phyloP scores from a whole-genome alignment of 176 grass and related monocot genomes.

The Cocos nucifera region DNA sequence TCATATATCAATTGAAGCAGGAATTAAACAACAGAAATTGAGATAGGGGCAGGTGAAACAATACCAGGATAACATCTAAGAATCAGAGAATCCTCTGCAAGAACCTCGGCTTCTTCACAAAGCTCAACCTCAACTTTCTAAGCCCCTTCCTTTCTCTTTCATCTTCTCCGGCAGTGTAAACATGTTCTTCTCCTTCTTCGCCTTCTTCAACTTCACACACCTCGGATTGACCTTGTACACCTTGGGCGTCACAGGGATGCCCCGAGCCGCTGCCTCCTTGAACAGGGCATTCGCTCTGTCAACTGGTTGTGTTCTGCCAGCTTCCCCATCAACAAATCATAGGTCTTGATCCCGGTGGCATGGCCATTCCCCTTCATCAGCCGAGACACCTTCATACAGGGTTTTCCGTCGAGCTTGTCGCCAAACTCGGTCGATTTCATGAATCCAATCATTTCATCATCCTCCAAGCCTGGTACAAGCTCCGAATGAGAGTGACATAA shows the following conservation, averaged over 20 bases:
- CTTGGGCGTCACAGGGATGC: conserved; percentile 38
- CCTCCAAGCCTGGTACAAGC: conserved; percentile 89
- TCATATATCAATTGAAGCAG: too few species aligned
- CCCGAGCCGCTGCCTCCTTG: conserved; percentile 62
- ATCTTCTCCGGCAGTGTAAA: conserved; percentile 77
- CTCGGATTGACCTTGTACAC: conserved; percentile 58
- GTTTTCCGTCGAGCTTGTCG: conserved; percentile 78
- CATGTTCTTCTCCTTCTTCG: conserved; percentile 74
- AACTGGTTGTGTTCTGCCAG: conserved; percentile 63
- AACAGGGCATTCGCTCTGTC: conserved; percentile 76
- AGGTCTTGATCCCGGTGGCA: conserved; percentile 68
- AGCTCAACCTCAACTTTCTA: conserved; percentile 81
- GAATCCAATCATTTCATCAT: conserved; percentile 83
- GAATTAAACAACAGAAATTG: too few species aligned
- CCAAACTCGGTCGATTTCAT: conserved; percentile 70
- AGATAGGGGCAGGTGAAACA: too few species aligned
- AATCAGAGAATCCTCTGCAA: conserved; percentile 14
- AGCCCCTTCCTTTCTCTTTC: conserved; percentile 75
- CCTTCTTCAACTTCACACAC: conserved; percentile 54
- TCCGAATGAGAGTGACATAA: conserved; percentile 63
- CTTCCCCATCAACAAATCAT: conserved; percentile 69
- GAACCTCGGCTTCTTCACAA: conserved; percentile 71
- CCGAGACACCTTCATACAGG: conserved; percentile 84
- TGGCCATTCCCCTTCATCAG: conserved; percentile 87
- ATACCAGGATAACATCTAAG: conserved; percentile 21